Conservation (phyloP, 495 filamentous ascomycete species). For the Penicillium desertorum region DNA sequence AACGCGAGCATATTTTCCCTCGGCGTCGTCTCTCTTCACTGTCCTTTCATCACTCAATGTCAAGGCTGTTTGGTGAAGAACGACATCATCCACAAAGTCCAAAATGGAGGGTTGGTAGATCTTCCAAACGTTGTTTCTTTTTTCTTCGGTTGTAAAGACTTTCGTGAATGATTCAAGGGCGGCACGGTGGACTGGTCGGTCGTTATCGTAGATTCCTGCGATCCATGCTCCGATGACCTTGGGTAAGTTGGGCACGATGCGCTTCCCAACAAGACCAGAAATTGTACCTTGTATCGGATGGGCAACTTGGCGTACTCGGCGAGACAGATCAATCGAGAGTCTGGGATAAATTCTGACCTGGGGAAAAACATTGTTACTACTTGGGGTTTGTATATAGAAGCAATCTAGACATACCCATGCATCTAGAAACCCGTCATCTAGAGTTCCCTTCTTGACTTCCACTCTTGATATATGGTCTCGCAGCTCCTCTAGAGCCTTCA, state of each 20-base stretch:
- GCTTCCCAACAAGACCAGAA: slow-evolving; percentile 69
- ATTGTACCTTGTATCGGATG: slow-evolving; percentile 74
- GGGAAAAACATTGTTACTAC: slow-evolving; percentile 13
- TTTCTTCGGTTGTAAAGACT: slow-evolving; percentile 77
- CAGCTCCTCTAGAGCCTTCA: slow-evolving; percentile 90
- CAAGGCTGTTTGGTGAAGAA: slow-evolving; percentile 69
- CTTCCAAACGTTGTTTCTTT: slow-evolving; percentile 70
- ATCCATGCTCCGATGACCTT: slow-evolving; percentile 83
- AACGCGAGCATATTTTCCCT: slow-evolving; percentile 80
- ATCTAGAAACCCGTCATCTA: slow-evolving; percentile 75
- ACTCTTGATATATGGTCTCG: slow-evolving; percentile 57
- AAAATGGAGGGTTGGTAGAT: slow-evolving; percentile 72
- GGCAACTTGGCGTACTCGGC: slow-evolving; percentile 82
- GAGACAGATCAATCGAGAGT: slow-evolving; percentile 79
- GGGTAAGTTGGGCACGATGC: slow-evolving; percentile 73
- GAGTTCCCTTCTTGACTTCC: slow-evolving; percentile 47
- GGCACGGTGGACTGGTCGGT: slow-evolving; percentile 67
- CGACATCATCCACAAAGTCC: slow-evolving; percentile 74
- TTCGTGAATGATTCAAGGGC: slow-evolving; percentile 70
- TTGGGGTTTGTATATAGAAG: slow-evolving; percentile 18
- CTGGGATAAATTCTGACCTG: slow-evolving; percentile 86
- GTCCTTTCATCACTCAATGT: slow-evolving; percentile 88
- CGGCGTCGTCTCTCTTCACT: slow-evolving; percentile 77
- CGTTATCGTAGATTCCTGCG: slow-evolving; percentile 81
- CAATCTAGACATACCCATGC: slow-evolving; percentile 73